Base-by-base conservation (phyloP, 768 basidiomycete genomes). In the Suillus cothurnatus region DNA sequence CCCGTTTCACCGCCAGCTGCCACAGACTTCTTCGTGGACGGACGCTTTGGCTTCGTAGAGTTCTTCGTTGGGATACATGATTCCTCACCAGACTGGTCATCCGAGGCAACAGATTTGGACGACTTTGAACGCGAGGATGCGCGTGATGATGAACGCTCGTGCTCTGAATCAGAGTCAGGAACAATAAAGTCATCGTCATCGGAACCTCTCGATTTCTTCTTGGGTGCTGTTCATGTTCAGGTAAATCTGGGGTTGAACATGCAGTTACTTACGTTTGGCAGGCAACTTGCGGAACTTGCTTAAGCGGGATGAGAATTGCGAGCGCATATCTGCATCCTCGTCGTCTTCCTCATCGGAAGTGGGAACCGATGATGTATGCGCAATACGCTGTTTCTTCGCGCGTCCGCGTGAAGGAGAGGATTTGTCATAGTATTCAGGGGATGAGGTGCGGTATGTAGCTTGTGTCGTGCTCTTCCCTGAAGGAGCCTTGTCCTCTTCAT, bases 181-280 rank as follows among this genome's bases (percentile, higher is more conserved):
- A 84, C 88, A 69, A 92, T 84, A 71, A 94, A 93, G 65, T 92
- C 86, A 68, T 84, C 89, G 59, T 92, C 88, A 67, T 92, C 89
- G 67, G 79, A 76, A 61, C 26, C 39, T 59, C 70, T 71, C 14
- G 74, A 66, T 60, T 74, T 79, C 2, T 81, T 72, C 68, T 80
- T 83, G 26, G 75, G 78, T 55, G 73, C 85, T 88, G 63, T 49
- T 61, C 11, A 52, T 53, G 34, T 43, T 53, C 12, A 64, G n/a
- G 53, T 52, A 23, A 43, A 67, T 39, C 38, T 56, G 32, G 26
- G 49, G 63, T 11, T 61, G 15, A 34, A 45, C 39, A 57, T 43
- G 19, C 45, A 50, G 41, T 58, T 38, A 73, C 78, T 17, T 64
- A 88, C 89, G 77, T 70, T 88, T 89, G 7, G 66, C 69, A 0